These are phyloP conservation scores for Colletotrichum euphorbiae DNA, from an alignment of 2,329 filamentous ascomycete species.

Conservation along the genomic window DNA sequence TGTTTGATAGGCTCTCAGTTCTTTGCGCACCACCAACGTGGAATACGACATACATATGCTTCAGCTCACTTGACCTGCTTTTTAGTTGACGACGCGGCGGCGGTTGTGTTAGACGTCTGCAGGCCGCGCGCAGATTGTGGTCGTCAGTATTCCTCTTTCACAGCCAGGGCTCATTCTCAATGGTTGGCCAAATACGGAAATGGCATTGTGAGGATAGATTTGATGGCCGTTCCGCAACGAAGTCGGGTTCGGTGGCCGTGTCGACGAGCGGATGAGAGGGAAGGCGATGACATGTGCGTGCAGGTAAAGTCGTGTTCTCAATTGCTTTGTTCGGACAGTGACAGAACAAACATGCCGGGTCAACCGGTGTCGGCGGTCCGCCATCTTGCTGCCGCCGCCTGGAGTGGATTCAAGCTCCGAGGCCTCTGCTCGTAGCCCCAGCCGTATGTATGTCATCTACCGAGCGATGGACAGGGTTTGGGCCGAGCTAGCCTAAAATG, in stretches of 20 bases:
- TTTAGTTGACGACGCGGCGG: slow-evolving; percentile 7
- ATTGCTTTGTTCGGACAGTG: slow-evolving; percentile 53
- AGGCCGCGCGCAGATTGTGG: background rate
- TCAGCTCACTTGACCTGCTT: slow-evolving; percentile 47
- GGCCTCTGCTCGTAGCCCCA: slow-evolving; percentile 7
- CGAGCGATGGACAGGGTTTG: slow-evolving; percentile 22
- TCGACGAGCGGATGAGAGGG: slow-evolving; percentile 15
- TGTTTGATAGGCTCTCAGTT: slow-evolving; percentile 41
- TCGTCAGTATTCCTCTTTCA: background rate
- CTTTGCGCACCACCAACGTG: slow-evolving; percentile 32
- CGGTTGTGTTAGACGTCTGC: slow-evolving; percentile 9
- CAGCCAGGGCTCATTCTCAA: background rate
- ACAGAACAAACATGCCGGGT: slow-evolving; percentile 50
- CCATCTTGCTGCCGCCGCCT: slow-evolving; percentile 37
- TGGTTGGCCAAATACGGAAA: slow-evolving; percentile 4
- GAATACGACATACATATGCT: slow-evolving; percentile 45
- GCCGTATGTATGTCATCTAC: slow-evolving; percentile 38
- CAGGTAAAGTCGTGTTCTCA: slow-evolving; percentile 3
- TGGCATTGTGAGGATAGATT: slow-evolving; percentile 23
- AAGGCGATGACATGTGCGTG: slow-evolving; percentile 20
- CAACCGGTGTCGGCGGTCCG: slow-evolving; percentile 43
- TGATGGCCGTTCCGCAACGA: slow-evolving; percentile 9
- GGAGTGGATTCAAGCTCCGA: background rate
- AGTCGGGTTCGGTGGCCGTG: slow-evolving; percentile 15
- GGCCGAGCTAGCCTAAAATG: background rate